Evolutionary conservation across 2,329 filamentous ascomycete genomes (phyloP).

Genomic region (Cordyceps cateniannulata): DNA sequence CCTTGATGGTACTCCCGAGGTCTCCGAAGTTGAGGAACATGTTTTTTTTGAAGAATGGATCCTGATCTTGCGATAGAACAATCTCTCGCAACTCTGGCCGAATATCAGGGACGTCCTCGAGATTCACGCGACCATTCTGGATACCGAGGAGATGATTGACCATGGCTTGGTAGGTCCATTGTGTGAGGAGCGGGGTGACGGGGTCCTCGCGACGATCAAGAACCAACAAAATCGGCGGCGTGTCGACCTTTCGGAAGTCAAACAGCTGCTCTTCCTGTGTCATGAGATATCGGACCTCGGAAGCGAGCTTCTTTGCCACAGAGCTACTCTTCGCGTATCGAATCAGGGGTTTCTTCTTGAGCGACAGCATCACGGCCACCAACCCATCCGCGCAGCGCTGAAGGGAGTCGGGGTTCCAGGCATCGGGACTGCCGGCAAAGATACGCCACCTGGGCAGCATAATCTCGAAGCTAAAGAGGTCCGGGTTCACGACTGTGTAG

Average conservation of each 20-base stretch:
- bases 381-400: slow-evolving; percentile 83
- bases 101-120: slow-evolving; percentile 77
- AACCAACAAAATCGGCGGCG: slow-evolving; percentile 83
- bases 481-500: slow-evolving; percentile 90
- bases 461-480: slow-evolving; percentile 77
- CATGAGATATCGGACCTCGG: slow-evolving; percentile 85
- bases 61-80: slow-evolving; percentile 91
- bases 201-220: slow-evolving; percentile 91
- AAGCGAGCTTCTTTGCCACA: slow-evolving; percentile 85
- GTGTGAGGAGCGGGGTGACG: slow-evolving; percentile 85
- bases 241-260: slow-evolving; percentile 92
- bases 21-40: slow-evolving; percentile 99
- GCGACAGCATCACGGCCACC: slow-evolving; percentile 72
- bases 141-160: slow-evolving; percentile 94
- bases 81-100: slow-evolving; percentile 87
- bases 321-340: slow-evolving; percentile 88
- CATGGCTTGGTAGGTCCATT: slow-evolving; percentile 99
- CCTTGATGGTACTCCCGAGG: slow-evolving; percentile 91
- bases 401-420: slow-evolving; percentile 85
- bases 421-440: slow-evolving; percentile 76
- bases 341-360: slow-evolving; percentile 96
- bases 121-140: slow-evolving; percentile 85
- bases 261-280: slow-evolving; percentile 95
- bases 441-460: slow-evolving; percentile 66
- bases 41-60: slow-evolving; percentile 98